phyloP scores from a whole-genome alignment of 2,329 filamentous ascomycete species.

The Colletotrichum sansevieriae region DNA sequence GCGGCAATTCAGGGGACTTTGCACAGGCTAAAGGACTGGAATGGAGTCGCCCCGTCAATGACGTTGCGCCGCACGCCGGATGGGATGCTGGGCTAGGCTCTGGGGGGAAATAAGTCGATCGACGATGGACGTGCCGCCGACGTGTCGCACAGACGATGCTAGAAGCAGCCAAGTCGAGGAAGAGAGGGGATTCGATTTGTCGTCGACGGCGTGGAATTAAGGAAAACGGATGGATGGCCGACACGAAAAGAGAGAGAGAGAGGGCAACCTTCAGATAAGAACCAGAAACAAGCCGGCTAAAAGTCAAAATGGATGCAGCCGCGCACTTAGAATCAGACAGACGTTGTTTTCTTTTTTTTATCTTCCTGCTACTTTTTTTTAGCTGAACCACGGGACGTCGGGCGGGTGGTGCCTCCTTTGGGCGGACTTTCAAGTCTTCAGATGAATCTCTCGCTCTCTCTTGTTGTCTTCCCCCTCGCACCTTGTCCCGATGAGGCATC shows the following conservation, averaged over 20 bases:
- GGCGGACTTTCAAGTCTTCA: not conserved
- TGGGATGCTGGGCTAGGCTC: not conserved
- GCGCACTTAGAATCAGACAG: not conserved
- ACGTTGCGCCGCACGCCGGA: constrained; percentile 30
- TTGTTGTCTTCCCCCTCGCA: constrained; percentile 7
- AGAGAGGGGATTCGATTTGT: not conserved
- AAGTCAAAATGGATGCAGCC: constrained; percentile 17
- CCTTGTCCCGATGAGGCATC: constrained; percentile 33
- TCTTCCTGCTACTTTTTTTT: not conserved
- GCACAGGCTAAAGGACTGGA: constrained; percentile 35
- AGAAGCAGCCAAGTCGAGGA: constrained; percentile 8
- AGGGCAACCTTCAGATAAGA: constrained; percentile 1
- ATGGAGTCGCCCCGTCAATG: constrained; percentile 41
- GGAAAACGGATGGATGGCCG: not conserved
- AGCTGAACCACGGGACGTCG: constrained; percentile 33
- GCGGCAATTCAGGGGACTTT: constrained; percentile 27
- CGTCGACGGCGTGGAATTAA: constrained; percentile 2
- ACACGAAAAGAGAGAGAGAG: not conserved
- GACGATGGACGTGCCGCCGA: constrained; percentile 22
- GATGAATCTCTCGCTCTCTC: constrained; percentile 19
- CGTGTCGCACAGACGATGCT: constrained; percentile 33
- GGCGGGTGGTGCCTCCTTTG: constrained; percentile 34
- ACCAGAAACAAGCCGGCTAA: constrained; percentile 10
- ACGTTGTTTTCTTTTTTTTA: constrained; percentile 21
- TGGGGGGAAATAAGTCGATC: constrained; percentile 23